Evolutionary conservation across 176 grass and related monocot genomes (phyloP).

Genomic region (Oryza meridionalis): DNA sequence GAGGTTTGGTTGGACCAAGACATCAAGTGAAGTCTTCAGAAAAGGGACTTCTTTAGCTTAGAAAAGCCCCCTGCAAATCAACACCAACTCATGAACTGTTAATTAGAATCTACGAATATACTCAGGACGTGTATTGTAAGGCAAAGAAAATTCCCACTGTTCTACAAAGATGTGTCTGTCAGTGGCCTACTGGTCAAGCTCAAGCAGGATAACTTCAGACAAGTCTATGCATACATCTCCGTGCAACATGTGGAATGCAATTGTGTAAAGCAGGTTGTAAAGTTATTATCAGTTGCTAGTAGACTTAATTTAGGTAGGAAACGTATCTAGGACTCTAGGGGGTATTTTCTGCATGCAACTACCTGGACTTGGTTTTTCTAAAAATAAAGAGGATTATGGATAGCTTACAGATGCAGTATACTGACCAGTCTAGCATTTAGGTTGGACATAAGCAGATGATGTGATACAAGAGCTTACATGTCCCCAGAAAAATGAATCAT

Average conservation of each 20-base stretch:
- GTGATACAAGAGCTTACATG: neutral
- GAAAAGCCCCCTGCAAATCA: neutral
- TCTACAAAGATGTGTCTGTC: neutral
- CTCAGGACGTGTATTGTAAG: constrained; percentile 3
- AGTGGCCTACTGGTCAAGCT: constrained; percentile 8
- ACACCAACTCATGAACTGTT: neutral
- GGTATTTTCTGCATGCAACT: neutral
- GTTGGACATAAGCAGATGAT: constrained; percentile 22
- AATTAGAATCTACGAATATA: neutral
- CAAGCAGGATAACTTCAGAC: neutral
- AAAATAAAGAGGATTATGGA: neutral
- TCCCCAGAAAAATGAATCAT: neutral
- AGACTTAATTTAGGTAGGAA: neutral
- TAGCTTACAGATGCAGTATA: neutral
- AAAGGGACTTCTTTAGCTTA: neutral
- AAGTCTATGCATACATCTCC: neutral
- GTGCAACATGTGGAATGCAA: neutral
- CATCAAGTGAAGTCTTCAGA: constrained; percentile 5
- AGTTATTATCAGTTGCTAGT: neutral
- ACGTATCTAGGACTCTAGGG: neutral
- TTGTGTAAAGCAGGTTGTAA: neutral
- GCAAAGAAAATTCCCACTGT: constrained; percentile 1
- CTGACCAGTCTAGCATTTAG: constrained; percentile 18
- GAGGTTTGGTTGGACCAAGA: too few relatives aligned
- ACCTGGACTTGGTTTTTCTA: neutral